Base-by-base conservation (phyloP, 495 filamentous ascomycete species). In the Penicillium malachiteum region DNA sequence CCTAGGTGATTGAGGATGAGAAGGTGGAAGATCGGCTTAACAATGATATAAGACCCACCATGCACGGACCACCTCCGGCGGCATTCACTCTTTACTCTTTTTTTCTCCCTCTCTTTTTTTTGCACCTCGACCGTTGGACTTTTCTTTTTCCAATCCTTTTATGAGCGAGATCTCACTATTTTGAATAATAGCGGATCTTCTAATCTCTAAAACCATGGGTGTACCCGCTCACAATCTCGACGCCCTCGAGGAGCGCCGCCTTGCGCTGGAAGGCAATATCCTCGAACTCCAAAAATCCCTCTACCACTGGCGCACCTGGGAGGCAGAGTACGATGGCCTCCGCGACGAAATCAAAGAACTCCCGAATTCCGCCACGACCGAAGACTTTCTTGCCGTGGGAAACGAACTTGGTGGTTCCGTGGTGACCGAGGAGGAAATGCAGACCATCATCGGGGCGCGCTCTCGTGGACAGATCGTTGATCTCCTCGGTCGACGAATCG, bases 281-380 rank as follows among this genome's bases (percentile, higher is more conserved):
- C 72, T 76, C 21, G 84, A 91, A 62, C 84, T 97, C 9, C 81
- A 81, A 17, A 80, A 88, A 59, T 86, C 91, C 3, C 81, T 97
- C 16, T 83, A 81, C 41, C 85, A 92, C 71, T 97, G 93, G 94
- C 87, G 90, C 63, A 85, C 82, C 49, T 94, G 86, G 84, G 92
- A 96, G 62, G 80, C 87, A 13, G 95, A 97, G 60, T 98, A 97
- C 69, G 90, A 96, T 58, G 85, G 83, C 11, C 76, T 97, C 54
- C 91, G 87, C 62, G 89, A 94, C 52, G 89, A 91, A 59, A 81
- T 98, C 31, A 61, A 74, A 42, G 68, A 63, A 4, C 65, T 90
- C 33, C 63, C 76, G n/a, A 70, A 78, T 7, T 69, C 81, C 30
- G 72, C 81, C 11, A 71, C 71, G 4, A 60, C 64, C 0, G 70